Percentiles rank a stretch among this genome's conserved stretches.
Conservation (phyloP, 2,329 filamentous ascomycete genomes). For the Cladosporium sp. region DNA sequence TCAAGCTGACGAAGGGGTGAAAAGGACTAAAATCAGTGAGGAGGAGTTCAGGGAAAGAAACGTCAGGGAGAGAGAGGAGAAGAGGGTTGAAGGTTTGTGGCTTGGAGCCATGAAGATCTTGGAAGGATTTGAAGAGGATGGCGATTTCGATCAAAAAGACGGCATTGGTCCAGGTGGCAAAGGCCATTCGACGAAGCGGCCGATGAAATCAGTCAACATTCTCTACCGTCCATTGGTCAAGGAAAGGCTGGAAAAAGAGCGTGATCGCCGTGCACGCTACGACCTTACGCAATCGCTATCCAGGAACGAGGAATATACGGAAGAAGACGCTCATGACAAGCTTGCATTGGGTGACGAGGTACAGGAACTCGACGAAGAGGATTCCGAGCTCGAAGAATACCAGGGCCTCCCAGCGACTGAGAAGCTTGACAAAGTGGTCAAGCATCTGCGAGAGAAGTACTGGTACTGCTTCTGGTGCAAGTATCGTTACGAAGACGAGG, state of each 20-base stretch:
- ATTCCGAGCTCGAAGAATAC: conserved; percentile 74
- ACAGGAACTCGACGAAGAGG: conserved; percentile 67
- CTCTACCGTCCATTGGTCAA: conserved; percentile 73
- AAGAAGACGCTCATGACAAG: conserved; percentile 66
- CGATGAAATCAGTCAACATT: conserved; percentile 57
- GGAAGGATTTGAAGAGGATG: conserved; percentile 59
- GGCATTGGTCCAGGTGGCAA: conserved; percentile 5
- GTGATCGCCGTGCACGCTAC: conserved; percentile 58
- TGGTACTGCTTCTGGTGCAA: conserved; percentile 98
- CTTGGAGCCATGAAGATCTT: conserved; percentile 75
- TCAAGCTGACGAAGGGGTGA: conserved; percentile 42
- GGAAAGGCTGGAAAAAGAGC: conserved; percentile 62
- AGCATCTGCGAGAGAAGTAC: conserved; percentile 63
- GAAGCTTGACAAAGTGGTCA: conserved; percentile 59
- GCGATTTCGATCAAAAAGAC: conserved; percentile 18
- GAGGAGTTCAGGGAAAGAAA: conserved; percentile 68
- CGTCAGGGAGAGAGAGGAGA: conserved; percentile 62
- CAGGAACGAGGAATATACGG: conserved; percentile 37
- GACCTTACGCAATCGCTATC: conserved; percentile 61
- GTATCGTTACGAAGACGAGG: conserved; percentile 63
- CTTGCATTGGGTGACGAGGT: conserved; percentile 59
- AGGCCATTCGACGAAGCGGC: conserved; percentile 6
- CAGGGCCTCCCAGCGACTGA: conserved; percentile 62
- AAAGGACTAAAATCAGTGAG: conserved; percentile 58
- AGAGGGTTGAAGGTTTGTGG: conserved; percentile 61